phyloP scores from a whole-genome alignment of 495 filamentous ascomycete genomes.

The Hyaloscypha hepaticicola region DNA sequence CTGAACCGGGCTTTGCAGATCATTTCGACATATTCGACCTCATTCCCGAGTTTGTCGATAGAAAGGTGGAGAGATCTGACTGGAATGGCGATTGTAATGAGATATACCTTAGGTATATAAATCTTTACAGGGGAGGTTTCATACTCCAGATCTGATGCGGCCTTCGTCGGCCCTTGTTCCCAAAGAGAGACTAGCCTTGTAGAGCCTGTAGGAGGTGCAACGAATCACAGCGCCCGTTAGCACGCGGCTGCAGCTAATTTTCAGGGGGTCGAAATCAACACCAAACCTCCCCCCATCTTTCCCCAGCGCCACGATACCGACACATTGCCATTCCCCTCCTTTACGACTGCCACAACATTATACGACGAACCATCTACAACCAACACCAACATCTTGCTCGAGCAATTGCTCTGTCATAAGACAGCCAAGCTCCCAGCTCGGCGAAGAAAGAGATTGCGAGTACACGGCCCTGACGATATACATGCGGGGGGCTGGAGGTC shows the following conservation, averaged over 20 bases:
- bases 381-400: not conserved
- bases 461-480: conserved; percentile 1
- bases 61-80: not conserved
- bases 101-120: not conserved
- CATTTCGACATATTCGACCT: not conserved
- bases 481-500: conserved; percentile 22
- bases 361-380: not conserved
- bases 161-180: not conserved
- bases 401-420: not conserved
- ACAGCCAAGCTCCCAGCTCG: not conserved
- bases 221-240: conserved; percentile 2
- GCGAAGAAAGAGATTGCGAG: conserved; percentile 10
- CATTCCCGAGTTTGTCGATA: not conserved
- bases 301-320: not conserved
- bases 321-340: conserved; percentile 3
- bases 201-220: not conserved
- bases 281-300: conserved; percentile 2
- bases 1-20: not conserved
- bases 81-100: not conserved
- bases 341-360: not conserved
- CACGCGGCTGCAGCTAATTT: not conserved
- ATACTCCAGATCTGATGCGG: not conserved
- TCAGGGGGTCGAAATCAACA: conserved; percentile 21
- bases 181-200: not conserved
- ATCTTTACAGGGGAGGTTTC: not conserved